These are phyloP conservation scores for Astrothelium subdiscretum DNA, from an alignment of 495 filamentous ascomycete genomes.

Conservation along the genomic window DNA sequence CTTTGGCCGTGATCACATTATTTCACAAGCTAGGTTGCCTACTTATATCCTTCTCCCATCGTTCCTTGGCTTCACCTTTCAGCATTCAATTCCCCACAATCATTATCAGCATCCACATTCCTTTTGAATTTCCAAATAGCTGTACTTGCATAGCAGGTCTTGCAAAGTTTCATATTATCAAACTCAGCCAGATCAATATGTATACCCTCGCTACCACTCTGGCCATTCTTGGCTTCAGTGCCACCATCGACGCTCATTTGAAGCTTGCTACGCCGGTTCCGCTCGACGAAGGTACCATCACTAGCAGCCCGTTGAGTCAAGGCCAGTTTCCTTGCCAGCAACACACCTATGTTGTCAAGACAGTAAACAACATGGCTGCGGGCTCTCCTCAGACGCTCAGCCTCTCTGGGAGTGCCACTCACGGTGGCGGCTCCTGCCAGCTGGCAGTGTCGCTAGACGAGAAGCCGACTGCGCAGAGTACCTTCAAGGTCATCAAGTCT, in stretches of 20 bases:
- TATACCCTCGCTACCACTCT: constrained; percentile 3
- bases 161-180: background rate
- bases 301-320: constrained; percentile 48
- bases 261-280: constrained; percentile 58
- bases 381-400: constrained; percentile 40
- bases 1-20: background rate
- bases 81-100: background rate
- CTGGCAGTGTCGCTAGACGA: constrained; percentile 65
- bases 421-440: constrained; percentile 83
- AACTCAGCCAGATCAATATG: background rate
- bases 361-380: constrained; percentile 38
- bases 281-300: constrained; percentile 39
- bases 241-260: constrained; percentile 52
- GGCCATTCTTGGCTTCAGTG: constrained; percentile 30
- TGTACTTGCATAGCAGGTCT: background rate
- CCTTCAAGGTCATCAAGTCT: constrained; percentile 70
- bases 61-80: background rate
- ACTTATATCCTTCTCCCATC: background rate
- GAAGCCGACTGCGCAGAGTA: constrained; percentile 43
- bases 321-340: constrained; percentile 73
- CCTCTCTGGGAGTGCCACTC: constrained; percentile 55
- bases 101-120: background rate
- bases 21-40: background rate
- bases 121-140: background rate
- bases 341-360: constrained; percentile 28